Evolutionary conservation across 208 protist genomes (phyloP), one percentile per base, ranked within the genome.

Genomic region (Porcisia hertigi): DNA sequence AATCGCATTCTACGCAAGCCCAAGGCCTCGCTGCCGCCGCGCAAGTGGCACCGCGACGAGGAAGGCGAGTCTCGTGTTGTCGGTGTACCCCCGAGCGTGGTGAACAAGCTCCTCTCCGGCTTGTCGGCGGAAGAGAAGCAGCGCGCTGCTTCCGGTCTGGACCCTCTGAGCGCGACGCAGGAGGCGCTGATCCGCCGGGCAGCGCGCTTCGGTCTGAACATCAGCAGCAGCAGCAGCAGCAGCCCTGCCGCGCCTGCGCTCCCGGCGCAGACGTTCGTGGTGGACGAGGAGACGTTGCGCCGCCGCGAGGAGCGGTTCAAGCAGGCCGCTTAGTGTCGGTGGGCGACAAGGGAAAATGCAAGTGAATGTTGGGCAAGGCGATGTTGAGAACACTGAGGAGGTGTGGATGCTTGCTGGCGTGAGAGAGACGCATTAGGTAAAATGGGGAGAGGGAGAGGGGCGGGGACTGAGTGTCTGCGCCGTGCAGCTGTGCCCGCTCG

Each of bases 1-100:
- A 88, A 87, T 75, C 93, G 93, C 73, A 93, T 97, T 54, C 89
- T 94, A 53, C 91, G 93, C 74, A 95, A 97, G 83, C 86, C 85
- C 53, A 92, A 92, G 77, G 64, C 84, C 4, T 89, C 84, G 58
- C 74, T 93, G 49, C 47, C 81, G 9, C 73, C 86, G n/a, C 92
- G 89, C 66, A 72, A 73, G 73, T 96, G 92, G 90, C 82, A 82
- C 57, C 30, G 47, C 2, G 60, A 66, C 52, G 81, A 79, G 30
- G 77, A 20, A 43, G 65, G 55, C 11, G 55, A 25, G n/a, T n/a
- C n/a, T 11, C 55, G 74, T 39, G 6, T 2, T 34, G 62, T 67
- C 39, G 90, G 92, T 34, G 84, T 96, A 4, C 75, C 89, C 47
- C 55, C 82, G 3, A 65, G 53, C 36, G 75, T 75, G n/a, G 52